phyloP scores from a whole-genome alignment of 2,329 filamentous ascomycete genomes.

The Neofusicoccum laricinum region DNA sequence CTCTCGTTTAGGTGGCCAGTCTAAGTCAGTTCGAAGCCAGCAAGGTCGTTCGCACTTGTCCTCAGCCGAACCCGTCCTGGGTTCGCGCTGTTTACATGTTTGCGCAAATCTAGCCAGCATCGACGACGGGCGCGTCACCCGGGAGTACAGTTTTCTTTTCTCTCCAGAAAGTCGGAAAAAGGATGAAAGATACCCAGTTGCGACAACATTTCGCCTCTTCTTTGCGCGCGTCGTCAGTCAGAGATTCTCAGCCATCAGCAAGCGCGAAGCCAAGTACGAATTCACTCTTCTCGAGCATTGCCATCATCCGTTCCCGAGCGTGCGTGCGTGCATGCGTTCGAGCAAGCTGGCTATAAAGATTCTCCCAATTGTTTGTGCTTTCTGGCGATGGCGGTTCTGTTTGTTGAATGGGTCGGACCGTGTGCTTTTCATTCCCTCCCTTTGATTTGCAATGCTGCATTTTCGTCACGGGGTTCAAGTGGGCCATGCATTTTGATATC shows the following conservation, averaged over 20 bases:
- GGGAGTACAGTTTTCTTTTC: neutral
- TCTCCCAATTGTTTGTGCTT: slow-evolving; percentile 1
- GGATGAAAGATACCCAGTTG: slow-evolving; percentile 16
- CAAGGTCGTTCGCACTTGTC: neutral
- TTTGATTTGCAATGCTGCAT: neutral
- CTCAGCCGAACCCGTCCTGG: neutral
- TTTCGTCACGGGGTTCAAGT: slow-evolving; percentile 4
- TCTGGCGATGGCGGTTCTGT: neutral
- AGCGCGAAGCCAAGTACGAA: neutral
- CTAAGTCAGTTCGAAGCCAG: neutral
- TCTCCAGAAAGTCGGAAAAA: slow-evolving; percentile 3
- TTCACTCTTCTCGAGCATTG: slow-evolving; percentile 6
- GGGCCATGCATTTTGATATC: slow-evolving; percentile 8
- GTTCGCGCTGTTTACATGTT: neutral
- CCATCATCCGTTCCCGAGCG: neutral
- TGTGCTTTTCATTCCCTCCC: slow-evolving; percentile 6
- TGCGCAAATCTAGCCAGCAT: neutral
- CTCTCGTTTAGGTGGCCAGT: neutral
- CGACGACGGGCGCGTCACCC: neutral
- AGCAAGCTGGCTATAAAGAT: slow-evolving; percentile 1
- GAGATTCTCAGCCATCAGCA: neutral
- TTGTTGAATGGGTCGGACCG: neutral
- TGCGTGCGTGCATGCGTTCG: slow-evolving; percentile 1
- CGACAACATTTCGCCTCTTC: neutral
- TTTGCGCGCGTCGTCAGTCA: neutral